These are phyloP conservation scores for Neonothopanus nambi DNA, from an alignment of 1,284 basidiomycete species.

Conservation along the genomic window DNA sequence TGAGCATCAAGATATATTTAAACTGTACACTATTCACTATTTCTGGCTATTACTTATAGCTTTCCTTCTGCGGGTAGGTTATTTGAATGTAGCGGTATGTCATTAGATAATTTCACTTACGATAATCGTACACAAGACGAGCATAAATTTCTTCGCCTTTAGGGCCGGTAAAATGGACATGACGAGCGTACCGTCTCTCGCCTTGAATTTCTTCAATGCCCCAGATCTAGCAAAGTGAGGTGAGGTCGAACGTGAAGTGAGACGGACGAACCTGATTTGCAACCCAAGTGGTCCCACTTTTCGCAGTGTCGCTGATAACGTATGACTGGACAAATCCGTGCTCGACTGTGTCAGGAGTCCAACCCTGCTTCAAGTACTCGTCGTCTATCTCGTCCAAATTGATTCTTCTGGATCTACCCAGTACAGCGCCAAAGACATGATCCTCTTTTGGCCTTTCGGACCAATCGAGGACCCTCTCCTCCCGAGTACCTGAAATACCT, in stretches of 20 bases:
- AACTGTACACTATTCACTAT: no score
- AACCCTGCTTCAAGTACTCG: conserved; percentile 52
- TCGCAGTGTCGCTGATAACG: conserved; percentile 52
- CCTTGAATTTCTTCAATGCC: conserved; percentile 63
- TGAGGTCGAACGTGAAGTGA: background rate
- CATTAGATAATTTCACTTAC: conserved; percentile 20
- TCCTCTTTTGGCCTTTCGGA: conserved; percentile 47
- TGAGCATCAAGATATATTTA: background rate
- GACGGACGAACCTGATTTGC: conserved; percentile 48
- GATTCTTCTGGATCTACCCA: conserved; percentile 51
- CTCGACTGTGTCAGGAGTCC: conserved; percentile 56
- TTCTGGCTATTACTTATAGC: no score
- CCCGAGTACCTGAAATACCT: conserved; percentile 54
- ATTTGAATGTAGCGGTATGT: no score
- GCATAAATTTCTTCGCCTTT: conserved; percentile 56
- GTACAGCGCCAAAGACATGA: conserved; percentile 53
- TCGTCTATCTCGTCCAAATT: conserved; percentile 45
- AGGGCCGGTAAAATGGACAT: conserved; percentile 66
- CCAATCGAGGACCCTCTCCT: conserved; percentile 56
- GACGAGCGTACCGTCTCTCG: conserved; percentile 61
- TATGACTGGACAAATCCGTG: conserved; percentile 51
- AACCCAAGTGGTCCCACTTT: conserved; percentile 53
- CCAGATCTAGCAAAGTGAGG: conserved; percentile 52
- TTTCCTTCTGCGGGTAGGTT: no score
- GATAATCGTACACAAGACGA: conserved; percentile 68